Conservation (phyloP, 805 yeast species). For the Ogataea pignaliae region DNA sequence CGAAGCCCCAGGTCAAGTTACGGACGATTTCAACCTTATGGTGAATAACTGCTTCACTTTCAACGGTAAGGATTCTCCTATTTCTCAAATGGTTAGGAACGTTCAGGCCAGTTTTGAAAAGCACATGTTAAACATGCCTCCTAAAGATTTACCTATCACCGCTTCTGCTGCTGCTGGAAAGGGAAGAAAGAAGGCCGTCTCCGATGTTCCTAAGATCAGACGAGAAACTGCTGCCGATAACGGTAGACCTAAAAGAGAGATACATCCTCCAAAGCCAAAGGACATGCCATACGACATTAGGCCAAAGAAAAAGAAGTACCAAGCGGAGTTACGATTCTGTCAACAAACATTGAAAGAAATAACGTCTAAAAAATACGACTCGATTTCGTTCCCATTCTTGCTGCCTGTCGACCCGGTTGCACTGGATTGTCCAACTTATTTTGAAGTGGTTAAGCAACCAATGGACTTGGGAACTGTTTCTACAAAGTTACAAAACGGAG, state of each 20-base stretch:
- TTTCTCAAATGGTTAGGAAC: conserved; percentile 88
- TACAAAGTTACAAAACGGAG: conserved; percentile 76
- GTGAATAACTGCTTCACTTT: conserved; percentile 77
- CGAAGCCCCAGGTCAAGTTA: conserved; percentile 61
- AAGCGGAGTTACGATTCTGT: conserved; percentile 85
- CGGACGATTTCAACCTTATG: conserved; percentile 78
- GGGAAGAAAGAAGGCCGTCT: conserved; percentile 31
- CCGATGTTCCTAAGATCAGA: conserved; percentile 61
- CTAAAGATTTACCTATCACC: conserved; percentile 39
- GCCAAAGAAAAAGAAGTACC: conserved; percentile 88
- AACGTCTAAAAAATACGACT: conserved; percentile 74
- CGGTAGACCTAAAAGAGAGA: conserved; percentile 91
- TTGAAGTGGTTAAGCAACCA: conserved; percentile 81
- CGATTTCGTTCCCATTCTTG: conserved; percentile 83
- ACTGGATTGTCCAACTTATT: conserved; percentile 84
- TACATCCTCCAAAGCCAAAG: conserved; percentile 94
- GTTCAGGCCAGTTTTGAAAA: conserved; percentile 90
- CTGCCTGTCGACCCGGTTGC: conserved; percentile 96
- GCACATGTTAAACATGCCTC: conserved; percentile 89
- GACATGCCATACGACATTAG: conserved; percentile 88
- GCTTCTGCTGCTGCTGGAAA: conserved; percentile 21
- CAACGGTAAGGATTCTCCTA: conserved; percentile 79
- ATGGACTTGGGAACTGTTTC: conserved; percentile 91
- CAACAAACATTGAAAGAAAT: conserved; percentile 79
- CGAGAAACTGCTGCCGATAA: conserved; percentile 62